Base-by-base conservation (phyloP, 2,329 filamentous ascomycete genomes). In the Claviceps paspali region DNA sequence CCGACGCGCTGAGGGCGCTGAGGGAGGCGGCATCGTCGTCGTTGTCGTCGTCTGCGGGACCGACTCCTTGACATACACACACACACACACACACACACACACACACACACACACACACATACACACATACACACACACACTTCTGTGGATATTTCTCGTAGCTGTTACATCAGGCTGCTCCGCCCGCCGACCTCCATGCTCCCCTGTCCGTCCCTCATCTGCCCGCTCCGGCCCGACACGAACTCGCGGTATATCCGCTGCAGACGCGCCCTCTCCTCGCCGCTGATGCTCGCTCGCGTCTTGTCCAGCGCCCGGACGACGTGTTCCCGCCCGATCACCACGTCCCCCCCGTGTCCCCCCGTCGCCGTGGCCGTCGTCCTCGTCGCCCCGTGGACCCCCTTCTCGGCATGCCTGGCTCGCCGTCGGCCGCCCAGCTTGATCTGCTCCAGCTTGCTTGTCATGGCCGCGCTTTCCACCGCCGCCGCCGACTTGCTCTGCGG, bases 161-260 rank as follows among this genome's bases (percentile, higher is more conserved):
- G n/a, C n/a, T n/a, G n/a, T 35, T 60, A 95, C 91, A 96, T 96
- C 59, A 98, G 65, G 60, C 86, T 96, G 49, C 81, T 88, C 53
- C 91, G 68, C 11, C 87, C 91, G 6, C 91, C 91, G 60, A 98
- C 76, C 60, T 96, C 91, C 57, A 79, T 92, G 39, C 81, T 82
- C 0, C 82, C 86, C 59, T 96, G 84, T 2, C 91, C 91, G 57
- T 82, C 88, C 42, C 79, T 84, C 84, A 98, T 86, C 64, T 96
- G 87, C 6, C 91, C 91, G 56, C 87, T 94, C 47, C 91, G 70
- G 0, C 86, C 87, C 4, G 84, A 82, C 0, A 95, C 79, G 64
- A 98, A 98, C 61, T 98, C 91, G 12, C 70, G 67, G 54, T 98
- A 98, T 43, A 98, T 95, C 29, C 73, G 73, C 49, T 74, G 69